A percentile compares a stretch with the other conserved stretches of the same genome.
Evolutionary conservation across 2,329 filamentous ascomycete genomes (phyloP).

Genomic region (Parascedosporium putredinis): DNA sequence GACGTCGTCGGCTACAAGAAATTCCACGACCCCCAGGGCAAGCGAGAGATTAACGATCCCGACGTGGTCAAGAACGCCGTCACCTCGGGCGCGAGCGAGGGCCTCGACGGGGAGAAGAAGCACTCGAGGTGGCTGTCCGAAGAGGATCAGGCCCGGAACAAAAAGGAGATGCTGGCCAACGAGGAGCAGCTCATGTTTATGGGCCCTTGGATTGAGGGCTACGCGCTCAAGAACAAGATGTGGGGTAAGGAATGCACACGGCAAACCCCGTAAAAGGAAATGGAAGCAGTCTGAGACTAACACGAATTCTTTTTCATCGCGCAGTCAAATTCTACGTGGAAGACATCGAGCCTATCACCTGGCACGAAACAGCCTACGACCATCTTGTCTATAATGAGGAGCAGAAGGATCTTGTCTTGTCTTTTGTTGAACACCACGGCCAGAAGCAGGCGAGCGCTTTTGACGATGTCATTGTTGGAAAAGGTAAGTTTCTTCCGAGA

Average conservation of each 20-base stretch:
- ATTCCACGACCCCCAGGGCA: conserved; percentile 25
- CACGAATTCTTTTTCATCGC: not conserved
- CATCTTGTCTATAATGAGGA: conserved; percentile 36
- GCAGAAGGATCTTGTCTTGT: conserved; percentile 35
- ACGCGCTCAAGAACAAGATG: conserved; percentile 33
- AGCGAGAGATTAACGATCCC: conserved; percentile 23
- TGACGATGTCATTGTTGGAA: conserved; percentile 31
- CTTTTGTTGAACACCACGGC: conserved; percentile 35
- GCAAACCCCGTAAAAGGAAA: too few relatives aligned
- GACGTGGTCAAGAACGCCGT: conserved; percentile 16
- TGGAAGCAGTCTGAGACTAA: too few relatives aligned
- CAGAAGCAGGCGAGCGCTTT: conserved; percentile 13
- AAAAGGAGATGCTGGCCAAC: conserved; percentile 25
- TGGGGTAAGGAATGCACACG: too few relatives aligned
- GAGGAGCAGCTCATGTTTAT: conserved; percentile 30
- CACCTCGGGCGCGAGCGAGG: conserved; percentile 5
- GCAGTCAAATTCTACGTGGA: conserved; percentile 26
- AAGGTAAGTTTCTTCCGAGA: conserved; percentile 17
- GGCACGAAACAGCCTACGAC: conserved; percentile 34
- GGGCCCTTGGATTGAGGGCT: conserved; percentile 30
- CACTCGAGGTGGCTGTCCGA: conserved; percentile 18
- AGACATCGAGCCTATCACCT: conserved; percentile 28
- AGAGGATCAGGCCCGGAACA: conserved; percentile 27
- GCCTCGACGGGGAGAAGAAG: conserved; percentile 4
- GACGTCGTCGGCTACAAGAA: conserved; percentile 32